Conservation (phyloP, 805 yeast species). For the Wickerhamiella cacticola region DNA sequence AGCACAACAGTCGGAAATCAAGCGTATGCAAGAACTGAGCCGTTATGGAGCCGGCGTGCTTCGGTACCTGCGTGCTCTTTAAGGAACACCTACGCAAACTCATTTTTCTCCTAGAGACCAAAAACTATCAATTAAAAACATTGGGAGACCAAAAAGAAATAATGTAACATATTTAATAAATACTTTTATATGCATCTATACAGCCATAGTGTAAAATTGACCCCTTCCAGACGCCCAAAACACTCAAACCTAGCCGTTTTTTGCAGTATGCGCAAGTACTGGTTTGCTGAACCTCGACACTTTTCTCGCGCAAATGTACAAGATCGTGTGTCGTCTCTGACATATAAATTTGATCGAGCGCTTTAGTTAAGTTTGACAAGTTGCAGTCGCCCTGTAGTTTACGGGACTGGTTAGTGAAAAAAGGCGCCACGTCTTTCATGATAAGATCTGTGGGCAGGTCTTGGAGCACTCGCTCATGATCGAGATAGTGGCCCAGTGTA, state of each 20-base stretch:
- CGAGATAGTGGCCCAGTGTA: slow-evolving; percentile 7
- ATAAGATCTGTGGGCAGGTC: background rate
- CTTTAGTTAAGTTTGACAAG: background rate
- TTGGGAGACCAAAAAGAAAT: background rate
- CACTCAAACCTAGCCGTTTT: slow-evolving; percentile 7
- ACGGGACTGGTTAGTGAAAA: background rate
- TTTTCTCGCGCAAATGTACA: slow-evolving; percentile 4
- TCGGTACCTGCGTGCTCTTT: slow-evolving; percentile 35
- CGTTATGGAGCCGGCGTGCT: slow-evolving; percentile 77
- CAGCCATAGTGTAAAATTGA: slow-evolving; percentile 11
- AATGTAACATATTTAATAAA: background rate
- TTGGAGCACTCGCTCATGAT: background rate
- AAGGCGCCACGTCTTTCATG: slow-evolving; percentile 1
- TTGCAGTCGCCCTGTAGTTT: background rate
- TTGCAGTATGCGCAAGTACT: slow-evolving; percentile 9
- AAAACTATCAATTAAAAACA: too few species aligned
- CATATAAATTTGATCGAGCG: background rate
- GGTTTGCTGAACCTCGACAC: background rate
- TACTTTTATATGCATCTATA: slow-evolving; percentile 4
- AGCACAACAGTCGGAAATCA: slow-evolving; percentile 33
- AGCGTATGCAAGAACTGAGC: slow-evolving; percentile 49
- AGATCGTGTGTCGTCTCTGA: slow-evolving; percentile 7
- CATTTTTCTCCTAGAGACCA: too few species aligned
- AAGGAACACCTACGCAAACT: background rate
- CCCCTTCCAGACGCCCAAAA: slow-evolving; percentile 1